These are phyloP conservation scores for Sicyos baderoa DNA, from an alignment of 306 rosid species.

Conservation along the genomic window DNA sequence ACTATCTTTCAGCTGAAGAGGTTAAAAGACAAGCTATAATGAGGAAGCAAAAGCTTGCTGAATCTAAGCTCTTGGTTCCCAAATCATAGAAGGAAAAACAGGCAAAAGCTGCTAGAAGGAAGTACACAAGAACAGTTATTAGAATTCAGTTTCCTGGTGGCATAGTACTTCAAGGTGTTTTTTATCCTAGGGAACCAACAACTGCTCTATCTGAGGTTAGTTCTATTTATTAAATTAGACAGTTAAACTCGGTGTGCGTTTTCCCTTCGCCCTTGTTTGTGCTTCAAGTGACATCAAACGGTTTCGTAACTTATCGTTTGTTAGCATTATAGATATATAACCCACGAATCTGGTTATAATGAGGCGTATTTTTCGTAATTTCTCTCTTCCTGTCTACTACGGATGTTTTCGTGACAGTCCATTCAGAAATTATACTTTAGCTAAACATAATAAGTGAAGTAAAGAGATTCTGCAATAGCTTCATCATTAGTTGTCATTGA, in stretches of 20 bases:
- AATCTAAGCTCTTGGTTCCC: constrained; percentile 85
- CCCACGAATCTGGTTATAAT: background rate
- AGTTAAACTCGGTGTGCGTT: background rate
- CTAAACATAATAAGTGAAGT: background rate
- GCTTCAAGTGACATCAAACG: background rate
- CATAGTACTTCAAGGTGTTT: constrained; percentile 79
- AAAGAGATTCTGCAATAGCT: background rate
- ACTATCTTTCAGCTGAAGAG: constrained; percentile 56
- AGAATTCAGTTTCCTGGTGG: constrained; percentile 92
- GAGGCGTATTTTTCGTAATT: background rate
- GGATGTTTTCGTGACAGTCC: background rate
- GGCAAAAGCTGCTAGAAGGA: constrained; percentile 62
- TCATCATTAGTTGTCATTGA: background rate
- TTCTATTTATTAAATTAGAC: background rate
- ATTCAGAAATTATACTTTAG: background rate
- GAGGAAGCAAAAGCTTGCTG: constrained; percentile 75
- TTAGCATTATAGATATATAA: background rate
- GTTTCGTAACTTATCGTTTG: background rate
- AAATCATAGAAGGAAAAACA: constrained; percentile 83
- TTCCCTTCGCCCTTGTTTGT: background rate
- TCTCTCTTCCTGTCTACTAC: background rate
- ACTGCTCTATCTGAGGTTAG: constrained; percentile 70
- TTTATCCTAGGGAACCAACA: constrained; percentile 74
- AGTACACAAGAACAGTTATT: constrained; percentile 55
- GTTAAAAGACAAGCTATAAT: constrained; percentile 76